A percentile compares a stretch with the other conserved stretches of the same genome.
These are phyloP conservation scores for Pleodorina starrii DNA, from an alignment of 139 green algal genomes.

Conservation along the genomic window DNA sequence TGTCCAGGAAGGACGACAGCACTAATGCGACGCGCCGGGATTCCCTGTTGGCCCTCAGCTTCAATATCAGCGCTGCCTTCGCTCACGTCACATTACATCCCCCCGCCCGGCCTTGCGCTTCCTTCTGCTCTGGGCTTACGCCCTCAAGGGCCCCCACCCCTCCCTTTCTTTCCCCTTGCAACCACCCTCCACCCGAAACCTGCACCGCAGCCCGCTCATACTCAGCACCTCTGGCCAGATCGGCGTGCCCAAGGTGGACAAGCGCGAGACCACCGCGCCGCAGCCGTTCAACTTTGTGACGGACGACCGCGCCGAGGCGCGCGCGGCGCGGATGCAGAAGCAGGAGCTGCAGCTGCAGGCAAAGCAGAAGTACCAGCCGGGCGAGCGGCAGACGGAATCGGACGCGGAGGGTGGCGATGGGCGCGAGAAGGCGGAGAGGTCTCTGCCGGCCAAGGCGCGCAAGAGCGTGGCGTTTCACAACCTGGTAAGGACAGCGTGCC, in stretches of 20 bases:
- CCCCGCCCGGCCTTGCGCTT: too few relatives aligned
- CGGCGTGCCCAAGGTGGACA: conserved; percentile 65
- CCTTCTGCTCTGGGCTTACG: too few relatives aligned
- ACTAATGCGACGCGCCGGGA: too few relatives aligned
- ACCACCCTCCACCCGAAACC: too few relatives aligned
- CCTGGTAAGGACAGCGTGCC: conserved; percentile 13
- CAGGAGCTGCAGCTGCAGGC: background rate
- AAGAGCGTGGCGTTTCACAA: conserved; percentile 50
- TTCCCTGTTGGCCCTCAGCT: too few relatives aligned
- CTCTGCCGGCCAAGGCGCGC: conserved; percentile 41
- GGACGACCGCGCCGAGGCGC: conserved; percentile 55
- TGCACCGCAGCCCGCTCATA: conserved; percentile 66
- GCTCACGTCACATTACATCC: too few relatives aligned
- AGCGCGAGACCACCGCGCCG: conserved; percentile 58
- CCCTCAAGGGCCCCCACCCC: too few relatives aligned
- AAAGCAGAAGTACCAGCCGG: background rate
- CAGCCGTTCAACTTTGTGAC: conserved; percentile 62
- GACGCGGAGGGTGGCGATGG: background rate
- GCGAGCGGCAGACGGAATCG: background rate
- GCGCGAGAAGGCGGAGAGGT: background rate
- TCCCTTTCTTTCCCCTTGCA: too few relatives aligned
- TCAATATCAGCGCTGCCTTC: too few relatives aligned
- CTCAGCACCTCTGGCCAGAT: conserved; percentile 59
- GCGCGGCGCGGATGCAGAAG: conserved; percentile 10
- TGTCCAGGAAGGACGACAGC: too few relatives aligned